Evolutionary conservation across 371 early-diverging fungal genomes (phyloP), one percentile per base, ranked within the genome.

Genomic region (Mucor circinelloides): DNA sequence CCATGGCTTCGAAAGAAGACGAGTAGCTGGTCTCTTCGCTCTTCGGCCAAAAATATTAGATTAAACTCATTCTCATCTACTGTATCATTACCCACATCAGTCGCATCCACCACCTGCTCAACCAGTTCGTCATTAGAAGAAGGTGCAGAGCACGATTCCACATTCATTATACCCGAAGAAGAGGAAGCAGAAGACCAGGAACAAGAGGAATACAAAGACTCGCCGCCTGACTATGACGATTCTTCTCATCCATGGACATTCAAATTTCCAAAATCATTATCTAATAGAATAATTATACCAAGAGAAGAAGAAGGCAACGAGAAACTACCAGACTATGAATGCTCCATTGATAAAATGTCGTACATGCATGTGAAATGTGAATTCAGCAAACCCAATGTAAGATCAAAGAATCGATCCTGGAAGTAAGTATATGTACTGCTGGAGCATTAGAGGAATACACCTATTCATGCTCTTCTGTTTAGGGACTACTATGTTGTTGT

Each of bases 281-380:
- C 46, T 3, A 42, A 63, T 27, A 38, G 73, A 55, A 23, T 34
- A 9, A 52, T 70, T 25, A 4, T 60, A 25, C 74, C 74, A 40
- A 31, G 70, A 40, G 70, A 70, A 60, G 77, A 77, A 66, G 77
- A 77, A 50, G 77, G 77, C 3, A 34, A 58, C 9, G 77, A 77
- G 42, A 46, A 25, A 7, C 34, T 77, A 50, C 77, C 77, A n/a
- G 56, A 66, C 1, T 77, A 77, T 46, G 48, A 68, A 10, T 77
- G 77, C 50, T 54, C 71, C 1, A 52, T 77, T 9, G 40, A 74
- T 15, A 64, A 67, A 13, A 54, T 59, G 44, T 32, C 50, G 6
- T 71, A 58, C 57, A 40, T 61, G 6, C 44, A 42, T 38, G 70
- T 77, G 19, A 77, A 77, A 27, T 74, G 74, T 38, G 77, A 77